Base-by-base conservation (phyloP, 2,329 filamentous ascomycete genomes). In the Pestalotiopsis fici region DNA sequence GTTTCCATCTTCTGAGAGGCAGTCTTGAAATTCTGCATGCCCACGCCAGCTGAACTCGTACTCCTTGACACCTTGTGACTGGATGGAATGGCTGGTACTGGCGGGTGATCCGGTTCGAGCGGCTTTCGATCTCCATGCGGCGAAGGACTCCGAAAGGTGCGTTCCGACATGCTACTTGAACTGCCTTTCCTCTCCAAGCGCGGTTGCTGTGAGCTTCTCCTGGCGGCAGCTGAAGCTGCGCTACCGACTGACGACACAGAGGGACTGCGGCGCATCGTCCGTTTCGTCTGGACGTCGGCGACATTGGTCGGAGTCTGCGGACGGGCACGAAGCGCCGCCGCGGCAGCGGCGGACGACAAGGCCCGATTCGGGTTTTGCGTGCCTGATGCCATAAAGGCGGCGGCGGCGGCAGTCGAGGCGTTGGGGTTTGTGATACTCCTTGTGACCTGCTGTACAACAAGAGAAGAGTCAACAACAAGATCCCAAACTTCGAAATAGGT, bases 201-300 rank as follows among this genome's bases (percentile, higher is more conserved):
- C 77, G 76, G 73, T 71, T 79, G 72, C 71, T 81, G 78, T 68
- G 81, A 76, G 59, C 79, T 73, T 50, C 81, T 79, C 61, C 79
- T 81, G 70, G 86, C 88, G 28, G 39, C 62, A 47, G 47, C 47
- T 35, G 62, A 35, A 43, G 83, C 85, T n/a, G 57, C 27, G 60
- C 75, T 78, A 15, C 75, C 72, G 3, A 88, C 83, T 4, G 93
- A 95, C 1, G 93, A 93, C 55, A 87, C 81, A 0, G 94, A 97
- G 64, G 86, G 86, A 78, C 87, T 90, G 69, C 94, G 89, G 73
- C 93, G 89, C 68, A 89, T 79, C 76, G 92, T 95, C 76, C 95
- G 92, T 83, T 95, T 97, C 5, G 95, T 97, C 79, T 97, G 92
- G 57, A 97, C 89, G 75, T 94, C 89, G 77, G 89, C 91, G 66